Evolutionary conservation across 768 basidiomycete species (phyloP), one percentile per base, ranked within the genome.

Genomic region (Lyophyllum shimeji): DNA sequence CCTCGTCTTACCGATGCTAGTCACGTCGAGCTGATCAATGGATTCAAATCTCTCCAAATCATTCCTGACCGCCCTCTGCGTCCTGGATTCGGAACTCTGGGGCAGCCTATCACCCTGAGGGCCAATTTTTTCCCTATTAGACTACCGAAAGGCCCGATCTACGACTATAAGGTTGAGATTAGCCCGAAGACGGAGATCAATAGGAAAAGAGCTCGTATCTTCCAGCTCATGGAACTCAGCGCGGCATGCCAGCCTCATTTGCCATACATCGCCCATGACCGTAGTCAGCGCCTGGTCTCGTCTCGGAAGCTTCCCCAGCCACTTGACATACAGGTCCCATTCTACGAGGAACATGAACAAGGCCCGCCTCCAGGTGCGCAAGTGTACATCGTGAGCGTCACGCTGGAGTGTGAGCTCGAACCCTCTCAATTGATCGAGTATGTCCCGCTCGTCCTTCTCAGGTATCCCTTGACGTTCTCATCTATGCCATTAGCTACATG

Each of bases 41-140:
- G 70, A 1, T 78, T 76, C 67, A 72, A 71, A 45, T 63, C 68
- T 0, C 58, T 76, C 23, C 65, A 67, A 24, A 46, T 68, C 29
- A 60, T 65, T 2, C 68, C 71, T 3, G 71, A 71, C 25, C 71
- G 72, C 7, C 84, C 85, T 9, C 69, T 82, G 7, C 77, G 85
- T 18, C 83, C 84, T 1, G 82, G 82, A 0, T 88, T 71, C 57
- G 85, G 85, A 8, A 83, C 77, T 0, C 57, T 68, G 2, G 85
- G 85, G 23, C 72, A 50, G 8, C 59, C 74, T 0, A 76, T 83
- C 59, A 78, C 67, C 0, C 67, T 88, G 15, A 76, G 87, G 1
- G 76, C 86, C 20, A 89, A 88, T 63, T 86, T 87, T 69, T 87
- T 86, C 65, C 63, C 83, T 0, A 61, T 88, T 11, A 75, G 65